phyloP scores from a whole-genome alignment of 768 basidiomycete genomes.

The Gloeostereum incarnatum region DNA sequence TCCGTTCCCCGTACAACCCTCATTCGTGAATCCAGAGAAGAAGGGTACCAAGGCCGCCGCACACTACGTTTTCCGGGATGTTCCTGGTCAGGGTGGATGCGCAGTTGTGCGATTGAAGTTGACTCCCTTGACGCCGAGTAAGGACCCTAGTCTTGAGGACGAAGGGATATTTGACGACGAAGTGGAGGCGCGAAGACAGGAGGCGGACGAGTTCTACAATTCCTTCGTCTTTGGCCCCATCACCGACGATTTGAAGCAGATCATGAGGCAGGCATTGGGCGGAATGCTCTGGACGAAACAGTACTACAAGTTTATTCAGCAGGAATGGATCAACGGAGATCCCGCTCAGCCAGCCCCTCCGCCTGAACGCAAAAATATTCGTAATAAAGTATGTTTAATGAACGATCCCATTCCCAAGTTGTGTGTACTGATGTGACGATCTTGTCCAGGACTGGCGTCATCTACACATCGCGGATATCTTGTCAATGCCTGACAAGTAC shows the following conservation, averaged over 20 bases:
- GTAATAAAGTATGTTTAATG: conserved; percentile 58
- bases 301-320: conserved; percentile 92
- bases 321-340: conserved; percentile 95
- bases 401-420: conserved; percentile 1
- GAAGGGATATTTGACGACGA: conserved; percentile 84
- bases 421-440: too few species aligned
- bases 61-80: conserved; percentile 80
- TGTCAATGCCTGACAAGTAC: conserved; percentile 99
- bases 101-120: conserved; percentile 92
- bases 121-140: conserved; percentile 65
- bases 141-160: conserved; percentile 75
- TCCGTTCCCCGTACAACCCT: conserved; percentile 39
- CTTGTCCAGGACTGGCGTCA: conserved; percentile 93
- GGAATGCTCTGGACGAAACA: conserved; percentile 99
- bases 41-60: conserved; percentile 90
- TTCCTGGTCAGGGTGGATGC: conserved; percentile 89
- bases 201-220: conserved; percentile 94
- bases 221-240: conserved; percentile 74
- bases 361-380: conserved; percentile 72
- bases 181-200: conserved; percentile 83
- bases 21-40: conserved; percentile 80
- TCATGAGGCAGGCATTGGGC: conserved; percentile 91
- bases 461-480: conserved; percentile 88
- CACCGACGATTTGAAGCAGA: conserved; percentile 87
- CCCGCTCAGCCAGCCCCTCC: conserved; percentile 93